Conservation (phyloP, 2,329 filamentous ascomycete genomes). For the Cladophialophora bantiana region DNA sequence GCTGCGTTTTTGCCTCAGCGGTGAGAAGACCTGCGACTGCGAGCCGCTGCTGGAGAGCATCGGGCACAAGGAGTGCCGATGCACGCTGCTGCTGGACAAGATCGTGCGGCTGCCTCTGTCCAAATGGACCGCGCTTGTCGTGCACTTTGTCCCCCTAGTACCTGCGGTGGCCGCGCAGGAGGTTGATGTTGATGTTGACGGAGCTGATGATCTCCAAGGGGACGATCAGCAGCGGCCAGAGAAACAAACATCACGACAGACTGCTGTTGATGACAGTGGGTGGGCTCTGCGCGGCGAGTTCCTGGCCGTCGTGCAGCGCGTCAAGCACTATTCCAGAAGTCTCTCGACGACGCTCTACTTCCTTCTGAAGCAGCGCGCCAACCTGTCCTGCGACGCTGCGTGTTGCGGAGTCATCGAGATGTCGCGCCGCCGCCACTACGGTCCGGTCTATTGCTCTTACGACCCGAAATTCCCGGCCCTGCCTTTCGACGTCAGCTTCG, state of each 20-base stretch:
- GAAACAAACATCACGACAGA: too few relatives aligned
- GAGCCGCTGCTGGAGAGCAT: neutral
- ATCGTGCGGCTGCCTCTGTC: neutral
- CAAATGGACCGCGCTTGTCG: neutral
- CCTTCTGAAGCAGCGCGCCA: neutral
- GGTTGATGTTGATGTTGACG: too few relatives aligned
- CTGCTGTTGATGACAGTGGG: too few relatives aligned
- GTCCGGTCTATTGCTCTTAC: neutral
- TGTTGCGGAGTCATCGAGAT: constrained; percentile 1
- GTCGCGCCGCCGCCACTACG: constrained; percentile 3
- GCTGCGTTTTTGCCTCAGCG: neutral
- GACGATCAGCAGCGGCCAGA: too few relatives aligned
- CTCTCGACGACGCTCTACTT: constrained; percentile 6
- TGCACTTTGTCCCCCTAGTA: neutral
- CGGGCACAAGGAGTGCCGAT: constrained; percentile 3
- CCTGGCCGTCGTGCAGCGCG: neutral
- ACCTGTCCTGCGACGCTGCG: constrained; percentile 1
- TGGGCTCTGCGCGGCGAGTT: neutral
- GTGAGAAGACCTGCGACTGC: neutral
- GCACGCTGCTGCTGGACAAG: constrained; percentile 3
- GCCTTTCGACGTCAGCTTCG: neutral
- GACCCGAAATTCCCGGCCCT: neutral
- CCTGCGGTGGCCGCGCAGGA: too few relatives aligned
- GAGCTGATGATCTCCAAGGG: too few relatives aligned
- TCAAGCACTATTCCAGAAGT: constrained; percentile 1